phyloP scores from a whole-genome alignment of 495 filamentous ascomycete species.

The Aspergillus baeticus region DNA sequence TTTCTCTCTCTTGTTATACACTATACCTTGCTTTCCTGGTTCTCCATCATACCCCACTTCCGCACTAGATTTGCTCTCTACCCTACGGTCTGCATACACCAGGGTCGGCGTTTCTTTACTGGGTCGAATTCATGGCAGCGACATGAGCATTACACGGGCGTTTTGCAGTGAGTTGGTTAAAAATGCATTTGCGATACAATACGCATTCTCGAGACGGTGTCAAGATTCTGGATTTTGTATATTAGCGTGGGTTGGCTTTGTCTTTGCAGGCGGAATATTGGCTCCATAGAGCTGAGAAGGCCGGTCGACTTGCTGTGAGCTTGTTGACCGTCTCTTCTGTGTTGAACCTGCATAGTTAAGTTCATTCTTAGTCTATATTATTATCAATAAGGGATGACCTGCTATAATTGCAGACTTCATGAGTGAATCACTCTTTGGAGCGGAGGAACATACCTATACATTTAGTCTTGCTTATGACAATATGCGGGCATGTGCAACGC shows the following conservation, averaged over 20 bases:
- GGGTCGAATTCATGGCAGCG: slow-evolving; percentile 22
- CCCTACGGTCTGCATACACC: slow-evolving; percentile 11
- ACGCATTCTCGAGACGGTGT: slow-evolving; percentile 19
- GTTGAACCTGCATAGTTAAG: slow-evolving; percentile 18
- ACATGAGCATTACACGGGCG: slow-evolving; percentile 42
- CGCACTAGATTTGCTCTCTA: slow-evolving; percentile 10
- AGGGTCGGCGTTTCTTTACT: slow-evolving; percentile 28
- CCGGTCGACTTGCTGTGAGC: slow-evolving; percentile 19
- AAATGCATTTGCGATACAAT: slow-evolving; percentile 28
- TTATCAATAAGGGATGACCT: not conserved
- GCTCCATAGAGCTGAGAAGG: slow-evolving; percentile 17
- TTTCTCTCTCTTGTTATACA: slow-evolving; percentile 5
- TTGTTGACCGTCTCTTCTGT: slow-evolving; percentile 19
- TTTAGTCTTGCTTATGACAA: too few species aligned
- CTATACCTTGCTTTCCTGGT: not conserved
- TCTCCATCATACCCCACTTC: slow-evolving; percentile 1
- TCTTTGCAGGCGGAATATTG: slow-evolving; percentile 13
- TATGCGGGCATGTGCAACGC: too few species aligned
- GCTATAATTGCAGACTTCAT: too few species aligned
- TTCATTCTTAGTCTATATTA: slow-evolving; percentile 18
- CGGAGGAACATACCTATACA: not conserved
- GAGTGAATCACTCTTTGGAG: too few species aligned
- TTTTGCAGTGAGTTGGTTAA: slow-evolving; percentile 32
- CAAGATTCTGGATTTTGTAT: slow-evolving; percentile 34
- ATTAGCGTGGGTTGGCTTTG: slow-evolving; percentile 36